Evolutionary conservation across 1,139 yeast genomes (phyloP).

Genomic region (Debaryomyces fabryi): DNA sequence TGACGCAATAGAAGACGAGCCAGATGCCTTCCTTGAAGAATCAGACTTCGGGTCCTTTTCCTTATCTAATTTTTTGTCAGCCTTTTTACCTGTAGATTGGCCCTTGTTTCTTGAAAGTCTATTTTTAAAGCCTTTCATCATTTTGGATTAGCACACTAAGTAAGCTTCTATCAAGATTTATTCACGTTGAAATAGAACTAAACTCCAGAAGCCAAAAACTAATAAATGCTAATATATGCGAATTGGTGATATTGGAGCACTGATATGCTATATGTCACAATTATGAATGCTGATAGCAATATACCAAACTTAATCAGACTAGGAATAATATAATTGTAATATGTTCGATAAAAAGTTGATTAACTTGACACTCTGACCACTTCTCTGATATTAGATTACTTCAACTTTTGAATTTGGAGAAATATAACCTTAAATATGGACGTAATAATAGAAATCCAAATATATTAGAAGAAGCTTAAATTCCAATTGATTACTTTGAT

Average conservation of each 20-base stretch:
- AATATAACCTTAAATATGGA: constrained; percentile 2
- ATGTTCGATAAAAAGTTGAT: neutral
- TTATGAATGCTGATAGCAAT: neutral
- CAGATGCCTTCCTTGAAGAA: constrained; percentile 11
- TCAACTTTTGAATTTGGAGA: constrained; percentile 1
- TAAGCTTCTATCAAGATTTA: neutral
- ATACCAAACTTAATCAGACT: neutral
- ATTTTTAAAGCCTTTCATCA: constrained; percentile 57
- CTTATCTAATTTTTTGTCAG: constrained; percentile 36
- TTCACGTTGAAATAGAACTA: neutral
- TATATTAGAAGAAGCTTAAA: neutral
- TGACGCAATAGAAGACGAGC: constrained; percentile 25
- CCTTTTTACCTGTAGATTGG: constrained; percentile 41
- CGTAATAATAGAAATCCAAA: constrained; percentile 5
- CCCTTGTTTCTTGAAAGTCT: constrained; percentile 50
- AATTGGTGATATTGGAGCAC: neutral
- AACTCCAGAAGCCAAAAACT: neutral
- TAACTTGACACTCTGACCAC: neutral
- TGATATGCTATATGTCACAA: constrained; percentile 1
- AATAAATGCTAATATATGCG: constrained; percentile 5
- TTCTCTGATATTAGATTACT: constrained; percentile 1
- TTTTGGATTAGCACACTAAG: constrained; percentile 22
- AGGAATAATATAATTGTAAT: neutral
- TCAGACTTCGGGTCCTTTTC: constrained; percentile 26
- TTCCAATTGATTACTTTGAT: neutral